Conservation (phyloP, 257 asterid genomes). For the Cynanchum wilfordii region DNA sequence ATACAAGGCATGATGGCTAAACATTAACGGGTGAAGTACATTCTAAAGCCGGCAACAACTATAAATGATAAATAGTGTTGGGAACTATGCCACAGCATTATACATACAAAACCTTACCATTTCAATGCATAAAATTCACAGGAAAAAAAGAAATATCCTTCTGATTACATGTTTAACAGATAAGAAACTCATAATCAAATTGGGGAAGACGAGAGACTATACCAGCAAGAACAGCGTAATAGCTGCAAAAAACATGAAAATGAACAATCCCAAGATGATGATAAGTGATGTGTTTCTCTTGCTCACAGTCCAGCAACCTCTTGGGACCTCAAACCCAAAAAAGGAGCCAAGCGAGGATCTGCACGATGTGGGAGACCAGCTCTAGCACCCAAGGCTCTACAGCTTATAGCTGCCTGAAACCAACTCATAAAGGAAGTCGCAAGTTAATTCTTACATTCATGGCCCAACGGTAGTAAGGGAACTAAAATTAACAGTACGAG, state of each 20-base stretch:
- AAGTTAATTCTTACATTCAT: background rate
- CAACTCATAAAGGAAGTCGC: background rate
- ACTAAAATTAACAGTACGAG: background rate
- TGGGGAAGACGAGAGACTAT: conserved; percentile 22
- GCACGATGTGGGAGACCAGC: conserved; percentile 66
- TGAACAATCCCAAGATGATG: conserved; percentile 46
- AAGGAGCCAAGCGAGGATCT: conserved; percentile 64
- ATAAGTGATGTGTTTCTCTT: conserved; percentile 17
- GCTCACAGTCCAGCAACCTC: conserved; percentile 27
- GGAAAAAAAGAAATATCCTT: background rate
- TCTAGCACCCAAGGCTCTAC: conserved; percentile 90
- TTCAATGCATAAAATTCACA: background rate
- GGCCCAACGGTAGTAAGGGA: background rate
- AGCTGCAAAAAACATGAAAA: conserved; percentile 35
- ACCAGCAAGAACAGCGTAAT: conserved; percentile 42
- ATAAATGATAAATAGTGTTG: too few species aligned
- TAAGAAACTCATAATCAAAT: background rate
- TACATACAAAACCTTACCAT: background rate
- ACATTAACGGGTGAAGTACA: background rate
- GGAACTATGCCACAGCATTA: too few species aligned
- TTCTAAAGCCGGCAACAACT: too few species aligned
- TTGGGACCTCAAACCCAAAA: conserved; percentile 55
- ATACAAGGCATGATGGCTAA: background rate
- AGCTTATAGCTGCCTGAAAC: conserved; percentile 76
- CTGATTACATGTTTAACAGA: background rate